Base-by-base conservation (phyloP, 306 rosid species). In the Gillenia trifoliata region DNA sequence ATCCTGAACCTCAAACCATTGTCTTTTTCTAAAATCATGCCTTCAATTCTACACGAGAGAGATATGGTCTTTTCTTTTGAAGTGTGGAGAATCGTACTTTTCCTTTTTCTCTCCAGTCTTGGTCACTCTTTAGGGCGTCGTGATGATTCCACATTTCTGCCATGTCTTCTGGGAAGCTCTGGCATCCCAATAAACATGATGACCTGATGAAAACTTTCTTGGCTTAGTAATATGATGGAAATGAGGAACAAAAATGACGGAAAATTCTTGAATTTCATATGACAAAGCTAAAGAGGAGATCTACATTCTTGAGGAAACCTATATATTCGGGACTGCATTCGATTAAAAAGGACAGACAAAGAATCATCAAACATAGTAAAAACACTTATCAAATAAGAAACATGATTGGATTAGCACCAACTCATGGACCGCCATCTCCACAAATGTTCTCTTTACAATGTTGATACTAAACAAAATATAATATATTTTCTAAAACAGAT, bases 111-210 rank as follows among this genome's bases (percentile, higher is more conserved):
- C 87, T 71, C 85, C 88, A 13, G 91, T 76, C 83, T 77, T 86
- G 59, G 11, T 75, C 98, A 93, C 78, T 77, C 90, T 82, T 82
- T 83, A 28, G 63, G 57, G 91, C 89, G 55, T 81, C 91, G 11
- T 84, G 87, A 84, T 91, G 85, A 76, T 80, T 88, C 98, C 98
- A 93, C 93, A 93, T 84, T 47, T 88, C 92, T 77, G 66, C 87
- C 97, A 93, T 89, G 78, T 91, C 93, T 76, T 91, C 97, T 2
- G 82, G 85, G 90, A 85, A 73, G 80, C 86, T 80, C 81, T 82
- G 22, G 84, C 75, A 71, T 93, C 96, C 97, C 97, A 93, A 56
- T 49, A 84, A 66, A 79, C 66, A 83, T 79, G 78, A 38, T 16
- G 36, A 73, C 72, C 83, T 85, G 60, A 68, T 81, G 43, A 28